Evolutionary conservation across 1,139 yeast genomes (phyloP).

Genomic region (Saccharomyces pastorianus): DNA sequence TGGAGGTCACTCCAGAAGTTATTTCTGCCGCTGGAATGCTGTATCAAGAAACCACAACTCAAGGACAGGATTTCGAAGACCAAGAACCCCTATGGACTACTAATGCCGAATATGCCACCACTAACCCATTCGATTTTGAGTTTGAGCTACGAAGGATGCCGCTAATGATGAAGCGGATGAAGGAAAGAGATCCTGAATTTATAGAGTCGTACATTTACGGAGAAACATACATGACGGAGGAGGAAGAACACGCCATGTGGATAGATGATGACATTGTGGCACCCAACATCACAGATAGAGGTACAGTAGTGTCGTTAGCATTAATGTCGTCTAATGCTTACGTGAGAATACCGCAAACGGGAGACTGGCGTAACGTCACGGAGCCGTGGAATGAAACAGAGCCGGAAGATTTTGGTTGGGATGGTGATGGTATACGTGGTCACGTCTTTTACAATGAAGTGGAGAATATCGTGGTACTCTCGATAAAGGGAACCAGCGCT

Average conservation of each 20-base stretch:
- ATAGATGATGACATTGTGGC: slow-evolving; percentile 40
- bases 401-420: slow-evolving; percentile 68
- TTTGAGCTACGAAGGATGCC: slow-evolving; percentile 14
- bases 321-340: slow-evolving; percentile 88
- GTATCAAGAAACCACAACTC: neutral
- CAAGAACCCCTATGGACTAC: slow-evolving; percentile 21
- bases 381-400: slow-evolving; percentile 43
- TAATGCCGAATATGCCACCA: slow-evolving; percentile 12
- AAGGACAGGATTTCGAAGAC: slow-evolving; percentile 7
- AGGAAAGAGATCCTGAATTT: slow-evolving; percentile 53
- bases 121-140: slow-evolving; percentile 22
- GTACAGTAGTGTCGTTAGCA: slow-evolving; percentile 69
- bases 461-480: slow-evolving; percentile 62
- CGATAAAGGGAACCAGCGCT: slow-evolving; percentile 90
- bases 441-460: slow-evolving; percentile 72
- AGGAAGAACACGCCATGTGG: slow-evolving; percentile 41
- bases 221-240: slow-evolving; percentile 36
- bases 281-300: slow-evolving; percentile 70
- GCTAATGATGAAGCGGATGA: slow-evolving; percentile 40
- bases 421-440: slow-evolving; percentile 75
- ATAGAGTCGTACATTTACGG: slow-evolving; percentile 53
- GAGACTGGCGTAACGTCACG: slow-evolving; percentile 84
- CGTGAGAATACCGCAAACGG: slow-evolving; percentile 63
- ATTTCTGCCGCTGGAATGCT: neutral
- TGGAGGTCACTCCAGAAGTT: neutral